These are phyloP conservation scores for Ustilago cynodontis DNA, from an alignment of 1,284 basidiomycete genomes.

Conservation along the genomic window DNA sequence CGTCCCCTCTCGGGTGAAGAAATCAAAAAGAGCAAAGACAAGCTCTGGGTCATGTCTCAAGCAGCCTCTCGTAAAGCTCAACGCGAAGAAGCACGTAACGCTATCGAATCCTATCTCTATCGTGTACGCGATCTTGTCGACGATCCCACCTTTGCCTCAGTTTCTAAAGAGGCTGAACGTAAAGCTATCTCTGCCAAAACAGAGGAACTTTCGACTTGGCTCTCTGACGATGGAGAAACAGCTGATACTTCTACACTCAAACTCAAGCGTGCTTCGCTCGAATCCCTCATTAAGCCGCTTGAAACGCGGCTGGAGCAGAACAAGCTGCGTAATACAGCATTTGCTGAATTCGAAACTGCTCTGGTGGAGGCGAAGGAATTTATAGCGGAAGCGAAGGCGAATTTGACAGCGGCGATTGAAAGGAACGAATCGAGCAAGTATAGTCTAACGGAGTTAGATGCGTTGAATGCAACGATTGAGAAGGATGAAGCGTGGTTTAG, in stretches of 20 bases:
- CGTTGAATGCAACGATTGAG: slow-evolving; percentile 53
- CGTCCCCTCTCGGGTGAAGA: slow-evolving; percentile 58
- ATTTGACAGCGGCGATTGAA: slow-evolving; percentile 74
- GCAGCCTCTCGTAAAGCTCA: slow-evolving; percentile 82
- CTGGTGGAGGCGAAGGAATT: slow-evolving; percentile 78
- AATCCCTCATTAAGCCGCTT: slow-evolving; percentile 85
- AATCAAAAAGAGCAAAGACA: slow-evolving; percentile 60
- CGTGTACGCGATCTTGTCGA: slow-evolving; percentile 85
- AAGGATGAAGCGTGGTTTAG: slow-evolving; percentile 67
- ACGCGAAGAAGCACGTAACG: slow-evolving; percentile 90
- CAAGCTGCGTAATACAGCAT: slow-evolving; percentile 77
- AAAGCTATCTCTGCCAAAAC: slow-evolving; percentile 77
- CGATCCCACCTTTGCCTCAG: slow-evolving; percentile 77
- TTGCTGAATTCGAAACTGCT: slow-evolving; percentile 78
- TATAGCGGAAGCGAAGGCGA: slow-evolving; percentile 81
- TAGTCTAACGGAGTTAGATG: slow-evolving; percentile 65
- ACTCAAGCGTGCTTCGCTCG: slow-evolving; percentile 74
- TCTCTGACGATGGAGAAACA: slow-evolving; percentile 85
- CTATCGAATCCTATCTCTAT: slow-evolving; percentile 92
- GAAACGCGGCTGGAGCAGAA: slow-evolving; percentile 87
- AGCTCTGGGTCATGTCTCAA: slow-evolving; percentile 74
- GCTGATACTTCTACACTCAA: slow-evolving; percentile 74
- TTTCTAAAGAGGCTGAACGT: slow-evolving; percentile 82
- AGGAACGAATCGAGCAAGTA: slow-evolving; percentile 63
- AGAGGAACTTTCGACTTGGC: slow-evolving; percentile 82